Percentiles rank a stretch among this genome's conserved stretches.
phyloP scores from a whole-genome alignment of 2,329 filamentous ascomycete species.

The Fusarium sublunatum region DNA sequence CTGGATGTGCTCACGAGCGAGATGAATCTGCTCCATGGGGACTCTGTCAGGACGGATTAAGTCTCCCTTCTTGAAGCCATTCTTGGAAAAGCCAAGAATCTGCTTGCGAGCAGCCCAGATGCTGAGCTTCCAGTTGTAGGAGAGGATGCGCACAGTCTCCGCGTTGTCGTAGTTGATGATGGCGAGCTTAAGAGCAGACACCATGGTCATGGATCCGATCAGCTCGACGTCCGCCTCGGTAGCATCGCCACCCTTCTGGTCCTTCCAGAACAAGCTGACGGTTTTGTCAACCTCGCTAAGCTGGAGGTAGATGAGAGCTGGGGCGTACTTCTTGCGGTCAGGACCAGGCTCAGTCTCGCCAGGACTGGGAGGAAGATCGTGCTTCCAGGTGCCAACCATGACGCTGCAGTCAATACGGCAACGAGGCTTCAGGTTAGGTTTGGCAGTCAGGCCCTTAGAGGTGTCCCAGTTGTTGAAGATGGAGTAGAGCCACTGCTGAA shows the following conservation, averaged over 20 bases:
- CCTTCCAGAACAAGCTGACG: background rate
- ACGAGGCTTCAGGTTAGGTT: background rate
- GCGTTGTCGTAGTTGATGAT: background rate
- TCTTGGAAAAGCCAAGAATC: background rate
- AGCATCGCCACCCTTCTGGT: background rate
- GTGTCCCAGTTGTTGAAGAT: background rate
- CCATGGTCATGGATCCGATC: background rate
- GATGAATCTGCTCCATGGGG: background rate
- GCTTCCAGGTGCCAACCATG: background rate
- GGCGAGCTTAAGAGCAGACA: background rate
- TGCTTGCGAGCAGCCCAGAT: constrained; percentile 1
- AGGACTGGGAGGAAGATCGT: background rate
- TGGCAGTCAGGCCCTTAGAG: background rate
- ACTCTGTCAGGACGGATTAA: background rate
- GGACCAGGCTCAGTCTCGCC: background rate
- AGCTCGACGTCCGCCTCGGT: background rate
- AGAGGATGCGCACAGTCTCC: background rate
- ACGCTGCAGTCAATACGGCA: background rate
- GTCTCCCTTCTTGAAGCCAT: background rate
- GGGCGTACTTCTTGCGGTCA: background rate
- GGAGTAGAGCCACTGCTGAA: background rate
- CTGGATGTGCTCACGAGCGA: background rate
- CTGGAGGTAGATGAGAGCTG: background rate
- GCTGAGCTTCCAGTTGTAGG: constrained; percentile 5
- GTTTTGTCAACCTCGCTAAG: background rate